Evolutionary conservation across 2,329 filamentous ascomycete species (phyloP), one percentile per base, ranked within the genome.

Genomic region (Chaetoscypha palmicola): DNA sequence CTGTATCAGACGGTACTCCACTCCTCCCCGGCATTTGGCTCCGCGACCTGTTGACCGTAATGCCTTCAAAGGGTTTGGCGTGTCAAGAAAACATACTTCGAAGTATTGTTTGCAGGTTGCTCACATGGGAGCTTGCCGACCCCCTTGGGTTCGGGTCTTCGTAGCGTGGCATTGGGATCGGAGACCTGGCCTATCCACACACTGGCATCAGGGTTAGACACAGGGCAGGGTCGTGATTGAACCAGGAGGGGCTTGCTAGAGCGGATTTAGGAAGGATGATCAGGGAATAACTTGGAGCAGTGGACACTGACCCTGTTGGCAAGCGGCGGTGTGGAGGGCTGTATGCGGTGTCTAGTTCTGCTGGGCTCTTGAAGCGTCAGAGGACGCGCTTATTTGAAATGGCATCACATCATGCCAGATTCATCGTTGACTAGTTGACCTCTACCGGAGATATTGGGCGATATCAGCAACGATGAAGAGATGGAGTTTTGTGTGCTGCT

Each of bases 1-100:
- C 41, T 48, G 50, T 50, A 49, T 52, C 45, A 50, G 32, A 52
- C 46, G 48, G 48, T 35, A 49, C 43, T 47, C 47, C 43, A 44
- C 41, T 14, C 24, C 41, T 38, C 43, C 44, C 49, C 52, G 50
- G 52, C 50, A 51, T 41, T 51, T 52, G 48, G 28, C 45, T 47
- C 50, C 49, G 48, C 49, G 44, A 41, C 41, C 50, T 48, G 50
- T 52, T 46, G 39, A 46, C 42, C 33, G 19, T 26, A 10, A 28
- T 24, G 19, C 12, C 23, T 38, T 22, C 30, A 40, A 43, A 14
- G 16, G 31, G 39, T 24, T 35, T 35, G 21, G 28, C 28, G 26
- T 26, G 26, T 26, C 19, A 19, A 22, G 4, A 9, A 12, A 3
- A 11, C 12, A 17, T n/a, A 16, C 32, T 19, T 12, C 10, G 32